phyloP scores from a whole-genome alignment of 1,139 yeast genomes.

The Magnusiomyces suaveolens region DNA sequence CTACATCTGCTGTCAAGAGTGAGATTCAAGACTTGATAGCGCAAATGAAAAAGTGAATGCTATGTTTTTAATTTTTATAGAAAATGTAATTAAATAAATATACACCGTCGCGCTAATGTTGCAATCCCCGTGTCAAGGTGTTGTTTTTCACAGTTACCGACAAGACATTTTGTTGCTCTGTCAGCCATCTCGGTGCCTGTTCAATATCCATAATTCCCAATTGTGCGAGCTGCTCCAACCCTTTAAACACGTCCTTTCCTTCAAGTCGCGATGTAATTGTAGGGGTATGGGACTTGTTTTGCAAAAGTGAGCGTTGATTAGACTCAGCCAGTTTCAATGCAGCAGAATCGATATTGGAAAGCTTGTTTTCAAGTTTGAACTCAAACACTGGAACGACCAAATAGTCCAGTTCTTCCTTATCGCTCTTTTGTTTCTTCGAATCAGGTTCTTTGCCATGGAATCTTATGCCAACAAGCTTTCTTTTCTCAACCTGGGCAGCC shows the following conservation, averaged over 20 bases:
- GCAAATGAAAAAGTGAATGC: slow-evolving; percentile 16
- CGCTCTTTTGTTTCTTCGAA: too few species aligned
- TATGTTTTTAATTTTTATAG: neutral
- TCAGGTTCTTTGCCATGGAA: slow-evolving; percentile 12
- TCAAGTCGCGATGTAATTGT: slow-evolving; percentile 42
- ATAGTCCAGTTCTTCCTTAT: slow-evolving; percentile 2
- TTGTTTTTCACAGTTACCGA: slow-evolving; percentile 45
- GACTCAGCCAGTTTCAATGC: too few species aligned
- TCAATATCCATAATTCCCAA: slow-evolving; percentile 44
- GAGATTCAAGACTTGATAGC: slow-evolving; percentile 29
- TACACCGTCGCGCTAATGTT: neutral
- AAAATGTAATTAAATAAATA: neutral
- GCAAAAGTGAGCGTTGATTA: too few species aligned
- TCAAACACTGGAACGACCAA: too few species aligned
- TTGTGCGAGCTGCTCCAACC: slow-evolving; percentile 63
- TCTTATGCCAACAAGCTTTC: slow-evolving; percentile 5
- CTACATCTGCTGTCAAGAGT: slow-evolving; percentile 28
- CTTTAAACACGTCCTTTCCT: slow-evolving; percentile 76
- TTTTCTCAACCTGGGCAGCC: neutral
- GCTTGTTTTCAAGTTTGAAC: too few species aligned
- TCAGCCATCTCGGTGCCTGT: slow-evolving; percentile 61
- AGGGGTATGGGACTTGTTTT: too few species aligned
- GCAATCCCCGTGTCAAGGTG: neutral
- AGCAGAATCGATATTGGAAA: too few species aligned
- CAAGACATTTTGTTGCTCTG: slow-evolving; percentile 59